A percentile compares a stretch with the other conserved stretches of the same genome.
Evolutionary conservation across 331 rosid species (phyloP).

Genomic region (Malus hybrid): DNA sequence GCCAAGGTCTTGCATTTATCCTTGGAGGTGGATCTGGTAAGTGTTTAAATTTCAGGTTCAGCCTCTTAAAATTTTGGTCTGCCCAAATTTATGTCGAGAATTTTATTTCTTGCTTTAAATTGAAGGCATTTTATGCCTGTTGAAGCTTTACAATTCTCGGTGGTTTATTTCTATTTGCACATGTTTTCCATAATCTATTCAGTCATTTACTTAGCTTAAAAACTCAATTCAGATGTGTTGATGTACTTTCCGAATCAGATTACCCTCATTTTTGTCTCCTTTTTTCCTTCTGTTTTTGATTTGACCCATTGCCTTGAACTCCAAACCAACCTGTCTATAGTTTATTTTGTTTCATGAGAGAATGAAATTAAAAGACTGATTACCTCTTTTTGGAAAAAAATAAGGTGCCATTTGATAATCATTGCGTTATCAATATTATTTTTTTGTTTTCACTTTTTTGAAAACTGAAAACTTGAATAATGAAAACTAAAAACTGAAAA

Average conservation of each 20-base stretch:
- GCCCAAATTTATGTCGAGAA: not conserved
- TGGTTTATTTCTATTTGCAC: not conserved
- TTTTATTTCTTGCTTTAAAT: not conserved
- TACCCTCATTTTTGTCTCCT: not conserved
- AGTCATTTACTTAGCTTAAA: not conserved
- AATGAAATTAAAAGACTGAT: not conserved
- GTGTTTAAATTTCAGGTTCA: too few relatives aligned
- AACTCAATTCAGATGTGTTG: not conserved
- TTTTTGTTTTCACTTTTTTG: not conserved
- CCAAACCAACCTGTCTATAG: not conserved
- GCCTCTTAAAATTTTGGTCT: not conserved
- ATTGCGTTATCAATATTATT: not conserved
- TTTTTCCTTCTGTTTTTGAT: not conserved
- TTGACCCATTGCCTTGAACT: not conserved
- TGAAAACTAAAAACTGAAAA: too few relatives aligned
- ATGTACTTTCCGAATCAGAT: not conserved
- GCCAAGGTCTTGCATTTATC: constrained; percentile 94
- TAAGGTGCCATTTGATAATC: not conserved
- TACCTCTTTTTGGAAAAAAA: not conserved
- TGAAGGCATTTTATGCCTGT: not conserved
- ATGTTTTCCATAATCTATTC: not conserved
- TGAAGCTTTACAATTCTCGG: not conserved
- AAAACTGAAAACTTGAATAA: not conserved
- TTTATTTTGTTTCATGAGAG: not conserved
- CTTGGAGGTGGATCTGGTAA: constrained; percentile 92